Conservation (phyloP, 257 asterid species). For the Coffea canephora region DNA sequence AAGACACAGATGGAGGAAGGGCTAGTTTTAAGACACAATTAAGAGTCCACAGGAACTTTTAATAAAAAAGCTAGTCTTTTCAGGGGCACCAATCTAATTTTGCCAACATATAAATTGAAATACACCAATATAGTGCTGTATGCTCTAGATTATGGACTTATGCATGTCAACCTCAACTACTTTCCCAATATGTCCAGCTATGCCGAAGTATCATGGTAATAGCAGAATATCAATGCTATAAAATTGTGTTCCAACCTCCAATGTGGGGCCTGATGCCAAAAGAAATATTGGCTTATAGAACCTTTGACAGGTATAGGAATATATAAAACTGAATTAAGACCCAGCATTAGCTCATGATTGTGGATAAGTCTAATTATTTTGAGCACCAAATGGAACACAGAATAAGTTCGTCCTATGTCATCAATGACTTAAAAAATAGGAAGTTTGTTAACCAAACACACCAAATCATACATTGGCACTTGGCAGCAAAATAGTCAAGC, state of each 20-base stretch:
- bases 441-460: not conserved
- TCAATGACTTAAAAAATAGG: not conserved
- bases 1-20: not conserved
- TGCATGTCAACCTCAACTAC: constrained; percentile 14
- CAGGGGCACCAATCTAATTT: not conserved
- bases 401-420: not conserved
- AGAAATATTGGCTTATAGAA: constrained; percentile 11
- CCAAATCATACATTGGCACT: not conserved
- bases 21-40: not conserved
- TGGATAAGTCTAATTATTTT: not conserved
- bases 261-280: constrained; percentile 3
- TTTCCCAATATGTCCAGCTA: constrained; percentile 17
- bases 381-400: not conserved
- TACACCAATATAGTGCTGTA: not conserved
- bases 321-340: constrained; percentile 2
- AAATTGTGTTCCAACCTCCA: constrained; percentile 10
- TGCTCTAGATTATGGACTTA: not conserved
- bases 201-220: constrained; percentile 4
- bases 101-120: not conserved
- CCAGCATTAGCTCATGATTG: not conserved
- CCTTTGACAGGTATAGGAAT: not conserved
- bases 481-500: too few relatives aligned
- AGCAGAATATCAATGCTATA: not conserved
- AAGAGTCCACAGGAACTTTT: not conserved
- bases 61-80: not conserved